Base-by-base conservation (phyloP, 768 basidiomycete species). In the Naganishia onofrii region DNA sequence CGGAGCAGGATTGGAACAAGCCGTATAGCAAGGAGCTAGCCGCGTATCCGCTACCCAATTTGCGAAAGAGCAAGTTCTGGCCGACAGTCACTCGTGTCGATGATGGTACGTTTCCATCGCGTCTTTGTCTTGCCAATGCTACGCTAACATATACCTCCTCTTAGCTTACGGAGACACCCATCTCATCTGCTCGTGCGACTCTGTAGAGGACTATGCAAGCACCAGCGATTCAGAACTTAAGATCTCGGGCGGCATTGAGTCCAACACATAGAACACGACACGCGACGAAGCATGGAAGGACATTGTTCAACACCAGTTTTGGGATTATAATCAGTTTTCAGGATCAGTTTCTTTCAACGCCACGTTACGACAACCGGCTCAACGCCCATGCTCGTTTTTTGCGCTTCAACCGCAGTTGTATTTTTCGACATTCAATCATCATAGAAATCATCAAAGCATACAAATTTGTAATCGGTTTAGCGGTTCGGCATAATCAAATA, bases 31-130 rank as follows among this genome's bases (percentile, higher is more conserved):
- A 93, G 42, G 87, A 92, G 73, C 85, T 88, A 71, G 95, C 96
- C n/a, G 93, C 87, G 9, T 97, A 92, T 80, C 94, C 96, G 28
- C 80, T 92, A 71, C 85, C 89, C 15, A 90, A 88, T 84, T 84
- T 99, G 34, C 84, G 84, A 60, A 89, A 90, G 81, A 90, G 86
- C 84, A 99, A 99, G 82, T 95, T 97, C 83, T 99, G 96, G 96
- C 95, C 96, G 0, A 86, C 90, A 5, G 90, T 94, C 52, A 89
- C 91, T 5, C 85, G 95, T 56, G 86, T 99, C 64, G 94, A 97
- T 77, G 95, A 97, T 83, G 90, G 92, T 93, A 79, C 77, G 88
- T 81, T 53, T 10, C 42, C 38, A 7, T 6, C 19, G n/a, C 52
- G 31, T 13, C 7, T 28, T 15, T 28, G 36, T 42, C 21, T 28